These are phyloP conservation scores for Psilocybe sp. DNA, from an alignment of 768 basidiomycete genomes.

Conservation along the genomic window DNA sequence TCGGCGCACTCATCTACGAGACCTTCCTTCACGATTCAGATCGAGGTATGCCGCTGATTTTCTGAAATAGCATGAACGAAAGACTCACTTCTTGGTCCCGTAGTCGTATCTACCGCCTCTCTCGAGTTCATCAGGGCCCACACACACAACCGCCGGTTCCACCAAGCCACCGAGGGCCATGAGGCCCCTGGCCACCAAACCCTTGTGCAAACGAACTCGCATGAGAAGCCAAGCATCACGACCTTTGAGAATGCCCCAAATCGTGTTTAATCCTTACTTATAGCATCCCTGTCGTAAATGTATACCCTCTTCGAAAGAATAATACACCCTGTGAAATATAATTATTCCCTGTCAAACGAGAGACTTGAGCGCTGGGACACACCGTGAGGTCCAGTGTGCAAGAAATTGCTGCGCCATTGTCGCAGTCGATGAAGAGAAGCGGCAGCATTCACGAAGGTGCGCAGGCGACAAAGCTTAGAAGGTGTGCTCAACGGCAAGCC, in stretches of 20 bases:
- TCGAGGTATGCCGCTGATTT: slow-evolving; percentile 39
- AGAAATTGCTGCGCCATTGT: too few relatives aligned
- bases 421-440: too few relatives aligned
- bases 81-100: background rate
- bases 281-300: too few relatives aligned
- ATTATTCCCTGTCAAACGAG: too few relatives aligned
- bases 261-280: too few relatives aligned
- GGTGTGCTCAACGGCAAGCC: too few relatives aligned
- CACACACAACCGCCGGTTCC: slow-evolving; percentile 18
- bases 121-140: slow-evolving; percentile 20
- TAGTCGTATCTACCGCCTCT: slow-evolving; percentile 20
- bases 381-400: too few relatives aligned
- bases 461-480: too few relatives aligned
- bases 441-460: too few relatives aligned
- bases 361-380: too few relatives aligned
- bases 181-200: background rate
- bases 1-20: slow-evolving; percentile 55
- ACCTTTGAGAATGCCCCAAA: slow-evolving; percentile 12
- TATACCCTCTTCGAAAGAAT: too few relatives aligned
- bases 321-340: too few relatives aligned
- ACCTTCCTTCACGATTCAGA: slow-evolving; percentile 56
- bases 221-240: slow-evolving; percentile 16
- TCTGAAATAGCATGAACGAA: background rate
- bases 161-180: slow-evolving; percentile 6
- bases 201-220: slow-evolving; percentile 6